phyloP scores from a whole-genome alignment of 352 stramenopile species.

The Pythium biforme region DNA sequence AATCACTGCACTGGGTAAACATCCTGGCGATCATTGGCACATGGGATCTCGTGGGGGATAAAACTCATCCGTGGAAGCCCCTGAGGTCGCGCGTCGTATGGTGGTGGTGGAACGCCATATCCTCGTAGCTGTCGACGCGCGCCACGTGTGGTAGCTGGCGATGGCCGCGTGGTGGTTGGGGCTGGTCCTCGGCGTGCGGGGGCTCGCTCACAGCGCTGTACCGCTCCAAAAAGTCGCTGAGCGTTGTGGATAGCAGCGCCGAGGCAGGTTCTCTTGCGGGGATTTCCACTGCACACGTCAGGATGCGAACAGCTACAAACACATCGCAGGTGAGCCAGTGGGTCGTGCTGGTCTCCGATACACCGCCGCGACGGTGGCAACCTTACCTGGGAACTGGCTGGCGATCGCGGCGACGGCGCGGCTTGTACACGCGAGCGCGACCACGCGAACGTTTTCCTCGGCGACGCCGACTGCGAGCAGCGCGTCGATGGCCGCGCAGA shows the following conservation, averaged over 20 bases:
- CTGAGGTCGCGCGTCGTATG: too few species aligned
- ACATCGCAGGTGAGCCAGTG: neutral
- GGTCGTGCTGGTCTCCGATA: constrained; percentile 5
- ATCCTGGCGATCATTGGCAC: neutral
- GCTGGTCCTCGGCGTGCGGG: neutral
- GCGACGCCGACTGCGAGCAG: constrained; percentile 33
- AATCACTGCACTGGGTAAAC: neutral
- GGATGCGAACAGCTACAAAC: constrained; percentile 6
- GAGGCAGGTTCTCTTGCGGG: neutral
- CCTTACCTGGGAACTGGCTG: constrained; percentile 41
- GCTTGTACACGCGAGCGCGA: constrained; percentile 32
- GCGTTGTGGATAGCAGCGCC: constrained; percentile 25
- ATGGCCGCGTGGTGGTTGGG: too few species aligned
- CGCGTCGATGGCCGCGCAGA: constrained; percentile 17
- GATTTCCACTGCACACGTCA: constrained; percentile 35
- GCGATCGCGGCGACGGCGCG: constrained; percentile 33
- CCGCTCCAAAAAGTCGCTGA: constrained; percentile 45
- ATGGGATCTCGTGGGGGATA: too few species aligned
- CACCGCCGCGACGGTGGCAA: neutral
- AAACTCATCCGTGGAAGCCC: too few species aligned
- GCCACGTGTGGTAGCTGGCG: too few species aligned
- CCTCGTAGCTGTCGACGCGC: too few species aligned
- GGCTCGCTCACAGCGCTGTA: constrained; percentile 35
- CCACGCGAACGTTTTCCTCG: constrained; percentile 40
- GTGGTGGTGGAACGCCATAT: too few species aligned